phyloP scores from a whole-genome alignment of 257 asterid species.

The Fraxinus americana region DNA sequence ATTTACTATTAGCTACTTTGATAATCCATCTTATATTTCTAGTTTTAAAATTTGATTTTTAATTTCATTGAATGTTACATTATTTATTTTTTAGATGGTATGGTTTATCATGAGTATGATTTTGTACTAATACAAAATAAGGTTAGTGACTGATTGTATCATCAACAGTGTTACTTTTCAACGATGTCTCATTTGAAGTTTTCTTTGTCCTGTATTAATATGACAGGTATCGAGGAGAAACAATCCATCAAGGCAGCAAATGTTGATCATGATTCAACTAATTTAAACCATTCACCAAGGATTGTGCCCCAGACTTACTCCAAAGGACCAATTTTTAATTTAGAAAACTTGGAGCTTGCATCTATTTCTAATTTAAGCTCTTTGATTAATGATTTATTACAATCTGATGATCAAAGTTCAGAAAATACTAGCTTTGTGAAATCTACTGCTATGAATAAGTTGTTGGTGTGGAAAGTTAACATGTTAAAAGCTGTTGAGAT shows the following conservation, averaged over 20 bases:
- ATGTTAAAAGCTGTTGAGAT: constrained; percentile 72
- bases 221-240: constrained; percentile 80
- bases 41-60: background rate
- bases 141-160: background rate
- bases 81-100: constrained; percentile 4
- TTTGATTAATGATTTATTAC: constrained; percentile 61
- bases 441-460: constrained; percentile 65
- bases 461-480: constrained; percentile 67
- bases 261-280: constrained; percentile 44
- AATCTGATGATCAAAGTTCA: constrained; percentile 51
- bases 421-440: constrained; percentile 53
- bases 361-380: constrained; percentile 61
- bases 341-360: constrained; percentile 64
- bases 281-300: constrained; percentile 55
- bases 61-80: background rate
- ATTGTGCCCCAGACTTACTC: constrained; percentile 45
- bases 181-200: background rate
- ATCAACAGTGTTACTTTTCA: background rate
- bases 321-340: constrained; percentile 54
- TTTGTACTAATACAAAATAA: background rate
- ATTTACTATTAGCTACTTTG: background rate
- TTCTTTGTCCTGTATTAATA: background rate
- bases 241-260: constrained; percentile 47
- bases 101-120: background rate
- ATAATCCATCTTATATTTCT: background rate